A percentile compares a stretch with the other conserved stretches of the same genome.
Conservation (phyloP, 345 rosid genomes). For the Sisymbrium altissimum region DNA sequence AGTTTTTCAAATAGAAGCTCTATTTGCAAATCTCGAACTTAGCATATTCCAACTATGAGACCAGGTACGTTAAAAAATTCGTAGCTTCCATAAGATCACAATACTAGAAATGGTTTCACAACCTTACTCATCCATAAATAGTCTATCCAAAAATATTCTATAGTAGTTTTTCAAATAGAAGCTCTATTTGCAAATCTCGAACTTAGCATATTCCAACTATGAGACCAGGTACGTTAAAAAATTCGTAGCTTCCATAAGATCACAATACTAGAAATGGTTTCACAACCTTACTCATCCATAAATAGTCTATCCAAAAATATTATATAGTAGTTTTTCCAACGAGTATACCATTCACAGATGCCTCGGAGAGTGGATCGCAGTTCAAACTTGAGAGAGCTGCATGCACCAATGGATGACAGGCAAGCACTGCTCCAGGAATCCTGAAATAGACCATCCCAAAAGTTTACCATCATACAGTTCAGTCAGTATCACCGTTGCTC, state of each 20-base stretch:
- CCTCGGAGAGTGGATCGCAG: constrained; percentile 87
- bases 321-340: constrained; percentile 12
- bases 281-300: not conserved
- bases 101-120: constrained; percentile 4
- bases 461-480: constrained; percentile 5
- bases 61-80: not conserved
- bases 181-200: not conserved
- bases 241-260: not conserved
- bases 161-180: constrained; percentile 16
- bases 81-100: not conserved
- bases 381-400: constrained; percentile 91
- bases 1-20: constrained; percentile 22
- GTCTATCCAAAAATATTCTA: not conserved
- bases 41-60: constrained; percentile 8
- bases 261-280: not conserved
- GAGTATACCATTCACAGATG: constrained; percentile 88
- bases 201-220: constrained; percentile 8
- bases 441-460: constrained; percentile 51
- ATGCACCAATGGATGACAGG: constrained; percentile 82
- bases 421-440: constrained; percentile 78
- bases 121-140: not conserved
- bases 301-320: not conserved
- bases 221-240: not conserved
- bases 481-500: not conserved
- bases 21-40: not conserved